Evolutionary conservation across 2,329 filamentous ascomycete species (phyloP), one percentile per base, ranked within the genome.

Genomic region (Epichloe glyceriae): DNA sequence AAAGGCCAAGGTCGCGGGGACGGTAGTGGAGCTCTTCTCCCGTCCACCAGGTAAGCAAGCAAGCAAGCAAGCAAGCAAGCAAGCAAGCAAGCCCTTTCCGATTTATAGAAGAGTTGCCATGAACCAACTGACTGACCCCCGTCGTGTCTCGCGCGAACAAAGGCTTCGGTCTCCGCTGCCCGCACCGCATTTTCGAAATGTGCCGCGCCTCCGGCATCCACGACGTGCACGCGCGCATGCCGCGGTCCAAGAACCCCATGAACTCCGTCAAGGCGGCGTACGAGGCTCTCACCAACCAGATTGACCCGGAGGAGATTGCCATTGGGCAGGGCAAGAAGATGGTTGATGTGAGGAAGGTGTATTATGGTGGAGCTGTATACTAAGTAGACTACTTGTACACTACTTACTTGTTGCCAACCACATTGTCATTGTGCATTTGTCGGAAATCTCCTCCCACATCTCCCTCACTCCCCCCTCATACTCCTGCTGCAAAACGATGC

Each of bases 401-500:
- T 30, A 30, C 26, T 10, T 48, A 48, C 34, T 30, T 8, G 1
- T 8, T 8, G 26, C 7, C 26, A 26, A 26, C 26, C 26, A n/a
- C 7, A 3, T 26, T 19, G 19, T 0, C 7, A 26, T 22, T 2
- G 22, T 30, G 26, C 14, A 17, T 4, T 11, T 26, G 2, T 10
- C 30, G 22, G 7, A 22, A 26, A 26, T 1, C 1, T 2, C 10
- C 26, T 5, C 11, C 34, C n/a, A 1, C 43, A 12, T 14, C 14
- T 14, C 14, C 64, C 22, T 62, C 73, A 63, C 72, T 69, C 57
- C 85, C 68, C 83, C 86, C 55, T 85, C 83, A 61, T 95, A 88
- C 77, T 97, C 88, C 76, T 97, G 91, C 77, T 98, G 91, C 72
- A 98, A 68, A 54, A 98, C 90, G 72, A 98, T 98, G 64, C 87